These are phyloP conservation scores for Colletotrichum lini DNA, from an alignment of 2,329 filamentous ascomycete genomes.

Conservation along the genomic window DNA sequence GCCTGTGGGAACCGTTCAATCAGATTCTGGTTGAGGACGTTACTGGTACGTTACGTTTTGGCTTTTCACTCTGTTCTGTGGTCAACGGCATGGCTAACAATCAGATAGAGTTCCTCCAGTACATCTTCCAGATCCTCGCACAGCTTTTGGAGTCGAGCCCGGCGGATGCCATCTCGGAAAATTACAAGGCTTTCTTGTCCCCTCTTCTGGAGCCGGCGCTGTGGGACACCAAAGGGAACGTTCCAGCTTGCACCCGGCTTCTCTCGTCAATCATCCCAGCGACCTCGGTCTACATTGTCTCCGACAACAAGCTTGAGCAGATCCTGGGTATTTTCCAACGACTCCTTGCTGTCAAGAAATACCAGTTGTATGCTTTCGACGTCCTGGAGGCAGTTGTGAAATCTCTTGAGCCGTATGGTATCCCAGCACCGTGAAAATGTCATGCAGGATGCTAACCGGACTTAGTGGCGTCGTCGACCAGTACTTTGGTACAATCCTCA, in stretches of 20 bases:
- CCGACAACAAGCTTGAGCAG: slow-evolving; percentile 86
- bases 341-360: slow-evolving; percentile 84
- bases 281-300: slow-evolving; percentile 79
- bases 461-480: slow-evolving; percentile 74
- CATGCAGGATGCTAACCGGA: slow-evolving; percentile 20
- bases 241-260: slow-evolving; percentile 90
- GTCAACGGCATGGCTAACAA: slow-evolving; percentile 48
- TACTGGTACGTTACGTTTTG: slow-evolving; percentile 68
- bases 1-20: slow-evolving; percentile 87
- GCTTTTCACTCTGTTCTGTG: neutral
- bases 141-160: slow-evolving; percentile 91
- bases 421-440: neutral
- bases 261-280: slow-evolving; percentile 87
- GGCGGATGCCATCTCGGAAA: slow-evolving; percentile 80
- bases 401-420: slow-evolving; percentile 78
- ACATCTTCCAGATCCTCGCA: slow-evolving; percentile 95
- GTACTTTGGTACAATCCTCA: slow-evolving; percentile 86
- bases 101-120: slow-evolving; percentile 87
- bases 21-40: slow-evolving; percentile 85
- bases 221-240: slow-evolving; percentile 94
- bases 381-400: slow-evolving; percentile 85
- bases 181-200: slow-evolving; percentile 84
- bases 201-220: slow-evolving; percentile 85
- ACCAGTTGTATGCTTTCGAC: slow-evolving; percentile 90
- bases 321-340: slow-evolving; percentile 98